A percentile compares a stretch with the other conserved stretches of the same genome.
Conservation (phyloP, 768 basidiomycete genomes). For the Xerocomellus chrysenteron region DNA sequence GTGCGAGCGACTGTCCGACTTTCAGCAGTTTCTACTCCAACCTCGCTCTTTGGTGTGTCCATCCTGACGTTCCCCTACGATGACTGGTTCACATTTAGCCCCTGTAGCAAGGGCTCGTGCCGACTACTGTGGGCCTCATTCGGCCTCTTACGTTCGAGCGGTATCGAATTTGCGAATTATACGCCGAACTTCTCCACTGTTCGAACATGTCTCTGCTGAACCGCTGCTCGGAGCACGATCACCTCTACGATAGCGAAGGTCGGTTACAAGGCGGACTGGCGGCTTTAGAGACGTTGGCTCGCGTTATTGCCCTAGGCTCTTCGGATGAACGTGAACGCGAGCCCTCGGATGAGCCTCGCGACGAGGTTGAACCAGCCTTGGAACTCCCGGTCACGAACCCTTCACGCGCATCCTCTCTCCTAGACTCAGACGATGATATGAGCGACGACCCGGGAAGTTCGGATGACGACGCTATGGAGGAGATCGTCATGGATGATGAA, state of each 20-base stretch:
- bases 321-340: conserved; percentile 55
- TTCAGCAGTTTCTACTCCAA: conserved; percentile 65
- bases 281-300: conserved; percentile 82
- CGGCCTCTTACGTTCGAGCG: conserved; percentile 90
- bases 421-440: conserved; percentile 80
- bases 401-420: conserved; percentile 48
- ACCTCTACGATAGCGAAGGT: conserved; percentile 80
- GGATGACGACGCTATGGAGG: conserved; percentile 81
- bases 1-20: conserved; percentile 61
- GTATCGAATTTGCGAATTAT: conserved; percentile 93
- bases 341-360: conserved; percentile 54
- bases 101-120: conserved; percentile 60
- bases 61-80: conserved; percentile 1
- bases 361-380: conserved; percentile 59
- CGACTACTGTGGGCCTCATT: conserved; percentile 71
- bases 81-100: conserved; percentile 10
- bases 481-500: conserved; percentile 75
- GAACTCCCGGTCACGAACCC: conserved; percentile 66
- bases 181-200: conserved; percentile 95
- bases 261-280: conserved; percentile 84
- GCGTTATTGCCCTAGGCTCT: conserved; percentile 69
- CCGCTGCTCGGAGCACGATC: conserved; percentile 63
- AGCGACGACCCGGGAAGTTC: conserved; percentile 70
- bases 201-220: conserved; percentile 98
- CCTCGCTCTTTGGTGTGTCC: conserved; percentile 76